Conservation (phyloP, 805 yeast species). For the Lipomyces yamadae region DNA sequence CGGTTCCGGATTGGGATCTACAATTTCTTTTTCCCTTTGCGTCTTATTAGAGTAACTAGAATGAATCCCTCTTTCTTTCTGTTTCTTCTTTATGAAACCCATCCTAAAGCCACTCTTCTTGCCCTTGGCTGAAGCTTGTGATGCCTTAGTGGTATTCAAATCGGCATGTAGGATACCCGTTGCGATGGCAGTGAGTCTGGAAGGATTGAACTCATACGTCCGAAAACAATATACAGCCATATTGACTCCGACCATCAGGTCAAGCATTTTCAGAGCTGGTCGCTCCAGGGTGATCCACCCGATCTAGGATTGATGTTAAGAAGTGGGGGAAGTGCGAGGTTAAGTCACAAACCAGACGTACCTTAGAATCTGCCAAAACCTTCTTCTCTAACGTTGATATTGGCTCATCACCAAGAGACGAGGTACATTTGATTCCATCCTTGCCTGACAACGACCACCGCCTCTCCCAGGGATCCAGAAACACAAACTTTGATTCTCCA, state of each 20-base stretch:
- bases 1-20: neutral
- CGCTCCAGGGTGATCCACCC: slow-evolving; percentile 27
- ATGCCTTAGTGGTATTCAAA: neutral
- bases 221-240: slow-evolving; percentile 29
- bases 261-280: slow-evolving; percentile 33
- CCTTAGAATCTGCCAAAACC: slow-evolving; percentile 16
- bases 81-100: slow-evolving; percentile 8
- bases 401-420: neutral
- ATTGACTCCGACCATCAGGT: slow-evolving; percentile 30
- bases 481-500: slow-evolving; percentile 18
- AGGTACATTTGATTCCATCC: slow-evolving; percentile 15
- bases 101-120: slow-evolving; percentile 11
- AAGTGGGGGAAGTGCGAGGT: neutral
- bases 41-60: neutral
- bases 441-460: slow-evolving; percentile 28
- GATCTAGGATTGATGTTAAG: slow-evolving; percentile 7
- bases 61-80: neutral
- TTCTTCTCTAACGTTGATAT: slow-evolving; percentile 25
- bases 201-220: slow-evolving; percentile 26
- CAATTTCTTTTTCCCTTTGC: neutral
- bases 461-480: slow-evolving; percentile 31
- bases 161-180: slow-evolving; percentile 22
- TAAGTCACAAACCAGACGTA: neutral
- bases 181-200: slow-evolving; percentile 24
- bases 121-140: neutral